Evolutionary conservation across 164 flowering plant species (phyloP), one percentile per base, ranked within the genome.

Genomic region (Vitis rotundifolia): DNA sequence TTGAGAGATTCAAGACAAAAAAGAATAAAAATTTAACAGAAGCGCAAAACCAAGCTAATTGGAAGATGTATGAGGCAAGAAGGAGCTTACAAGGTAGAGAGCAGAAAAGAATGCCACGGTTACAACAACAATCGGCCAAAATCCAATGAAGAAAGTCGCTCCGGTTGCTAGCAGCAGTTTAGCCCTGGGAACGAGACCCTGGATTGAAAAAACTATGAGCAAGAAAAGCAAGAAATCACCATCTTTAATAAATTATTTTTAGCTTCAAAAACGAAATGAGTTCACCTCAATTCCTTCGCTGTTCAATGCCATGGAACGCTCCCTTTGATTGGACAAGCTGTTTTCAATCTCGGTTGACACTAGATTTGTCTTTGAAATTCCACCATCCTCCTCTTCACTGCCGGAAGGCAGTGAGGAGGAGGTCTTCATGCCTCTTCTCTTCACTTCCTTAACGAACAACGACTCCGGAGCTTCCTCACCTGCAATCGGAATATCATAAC

Each of bases 281-380:
- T 53, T 58, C 12, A 59, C 61, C 61, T 59, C 61, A 59, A 59
- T 29, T 59, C 61, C 61, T 59, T 59, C 61, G 13, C 61, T 59
- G 61, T 59, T 59, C 47, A 59, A 26, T 22, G 61, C 61, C 37
- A 59, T 59, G 37, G 61, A 59, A 26, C 61, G 61, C 15, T 59
- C 61, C 61, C 61, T 59, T 26, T 59, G 61, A 59, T 59, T 26
- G 29, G 61, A 26, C 61, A 59, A 26, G 31, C 16, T 59, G 26
- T 59, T 12, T 13, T 59, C 61, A 26, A 26, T 59, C 10, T 59
- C 61, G 11, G 61, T 59, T 59, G 61, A 59, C 37, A 59, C 47
- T 3, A 26, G 8, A 59, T 58, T 58, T 31, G 28, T 19, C 31
- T 58, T 13, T n/a, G 61, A 58, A 22, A 59, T 22, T 11, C 26